These are phyloP conservation scores for Bauhinia variegata DNA, from an alignment of 306 rosid species.

Conservation along the genomic window DNA sequence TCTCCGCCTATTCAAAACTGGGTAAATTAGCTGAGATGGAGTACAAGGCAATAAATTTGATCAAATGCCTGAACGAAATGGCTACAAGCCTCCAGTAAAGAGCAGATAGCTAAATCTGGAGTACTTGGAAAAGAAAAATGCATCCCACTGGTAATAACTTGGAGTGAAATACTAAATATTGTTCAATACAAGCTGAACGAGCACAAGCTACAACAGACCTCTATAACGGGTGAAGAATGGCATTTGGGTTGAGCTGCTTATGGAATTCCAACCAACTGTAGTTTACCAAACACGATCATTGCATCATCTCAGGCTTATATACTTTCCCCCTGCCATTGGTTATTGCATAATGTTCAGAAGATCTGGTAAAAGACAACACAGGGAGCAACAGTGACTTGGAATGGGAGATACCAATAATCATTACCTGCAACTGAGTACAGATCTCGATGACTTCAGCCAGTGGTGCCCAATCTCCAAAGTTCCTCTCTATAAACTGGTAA, in stretches of 20 bases:
- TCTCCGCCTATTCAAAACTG: slow-evolving; percentile 62
- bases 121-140: neutral
- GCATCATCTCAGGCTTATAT: slow-evolving; percentile 32
- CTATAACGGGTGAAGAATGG: slow-evolving; percentile 1
- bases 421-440: slow-evolving; percentile 74
- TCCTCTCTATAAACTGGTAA: slow-evolving; percentile 87
- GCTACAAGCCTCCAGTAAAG: neutral
- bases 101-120: neutral
- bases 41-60: too few relatives aligned
- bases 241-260: slow-evolving; percentile 9
- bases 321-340: slow-evolving; percentile 39
- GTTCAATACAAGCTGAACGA: slow-evolving; percentile 7
- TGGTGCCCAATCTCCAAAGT: slow-evolving; percentile 97
- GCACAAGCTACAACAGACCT: slow-evolving; percentile 19
- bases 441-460: slow-evolving; percentile 75
- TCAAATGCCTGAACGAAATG: too few relatives aligned
- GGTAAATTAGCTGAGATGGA: slow-evolving; percentile 60
- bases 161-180: slow-evolving; percentile 5
- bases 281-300: slow-evolving; percentile 19
- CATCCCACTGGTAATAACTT: slow-evolving; percentile 5
- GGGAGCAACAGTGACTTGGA: slow-evolving; percentile 3
- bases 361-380: slow-evolving; percentile 27
- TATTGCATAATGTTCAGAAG: slow-evolving; percentile 57
- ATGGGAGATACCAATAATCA: slow-evolving; percentile 8
- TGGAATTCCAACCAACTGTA: slow-evolving; percentile 22